phyloP scores from a whole-genome alignment of 2,329 filamentous ascomycete species.

The Aureobasidium sp. region DNA sequence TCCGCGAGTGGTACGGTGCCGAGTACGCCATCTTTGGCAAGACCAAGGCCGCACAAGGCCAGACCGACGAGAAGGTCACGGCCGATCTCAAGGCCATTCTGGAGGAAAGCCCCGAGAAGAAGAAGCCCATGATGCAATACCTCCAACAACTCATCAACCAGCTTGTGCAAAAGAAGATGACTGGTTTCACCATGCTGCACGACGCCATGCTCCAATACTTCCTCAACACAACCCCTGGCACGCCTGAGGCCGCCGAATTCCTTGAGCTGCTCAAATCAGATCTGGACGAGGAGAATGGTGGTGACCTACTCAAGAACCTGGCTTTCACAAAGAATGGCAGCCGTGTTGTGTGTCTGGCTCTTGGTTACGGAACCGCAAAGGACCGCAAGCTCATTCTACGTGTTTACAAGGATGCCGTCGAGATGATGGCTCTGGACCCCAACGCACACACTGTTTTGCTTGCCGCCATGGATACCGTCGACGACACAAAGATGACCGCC shows the following conservation, averaged over 20 bases:
- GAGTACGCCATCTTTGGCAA: conserved; percentile 81
- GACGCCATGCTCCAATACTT: conserved; percentile 98
- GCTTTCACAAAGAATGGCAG: conserved; percentile 89
- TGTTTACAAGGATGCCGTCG: conserved; percentile 82
- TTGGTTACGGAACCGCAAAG: conserved; percentile 83
- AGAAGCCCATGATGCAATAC: conserved; percentile 76
- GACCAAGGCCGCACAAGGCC: conserved; percentile 27
- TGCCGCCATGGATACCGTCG: conserved; percentile 80
- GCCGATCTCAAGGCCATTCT: conserved; percentile 70
- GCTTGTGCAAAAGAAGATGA: conserved; percentile 91
- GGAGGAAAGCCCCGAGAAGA: conserved; percentile 71
- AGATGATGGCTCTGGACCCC: conserved; percentile 72
- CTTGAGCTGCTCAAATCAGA: conserved; percentile 86
- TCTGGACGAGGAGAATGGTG: conserved; percentile 61
- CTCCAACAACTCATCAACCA: conserved; percentile 82
- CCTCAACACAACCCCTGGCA: conserved; percentile 65
- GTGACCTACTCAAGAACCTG: conserved; percentile 87
- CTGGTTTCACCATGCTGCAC: conserved; percentile 94
- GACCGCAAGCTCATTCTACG: conserved; percentile 84
- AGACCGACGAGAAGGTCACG: conserved; percentile 37
- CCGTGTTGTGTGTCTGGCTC: conserved; percentile 67
- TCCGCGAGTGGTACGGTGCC: conserved; percentile 93
- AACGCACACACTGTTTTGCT: conserved; percentile 76
- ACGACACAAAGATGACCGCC: conserved; percentile 81
- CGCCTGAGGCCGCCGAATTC: conserved; percentile 77